Evolutionary conservation across 441 rosid genomes (phyloP).

Genomic region (Bruguiera hainesii): DNA sequence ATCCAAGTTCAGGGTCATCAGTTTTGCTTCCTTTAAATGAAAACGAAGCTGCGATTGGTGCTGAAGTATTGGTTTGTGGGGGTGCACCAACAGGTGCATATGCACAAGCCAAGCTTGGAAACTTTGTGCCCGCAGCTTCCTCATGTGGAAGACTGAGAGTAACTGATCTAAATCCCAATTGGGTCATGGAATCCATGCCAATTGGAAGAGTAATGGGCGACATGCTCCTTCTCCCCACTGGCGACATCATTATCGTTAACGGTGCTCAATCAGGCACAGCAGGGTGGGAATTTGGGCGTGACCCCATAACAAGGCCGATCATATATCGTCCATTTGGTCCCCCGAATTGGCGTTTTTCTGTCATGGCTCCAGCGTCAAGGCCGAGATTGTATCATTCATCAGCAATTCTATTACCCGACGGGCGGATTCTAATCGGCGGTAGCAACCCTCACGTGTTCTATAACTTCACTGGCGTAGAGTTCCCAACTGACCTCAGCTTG

Average conservation of each 20-base stretch:
- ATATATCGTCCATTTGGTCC: constrained; percentile 39
- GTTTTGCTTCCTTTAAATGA: constrained; percentile 70
- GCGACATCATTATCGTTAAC: constrained; percentile 59
- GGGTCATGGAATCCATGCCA: constrained; percentile 78
- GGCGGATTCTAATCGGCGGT: constrained; percentile 68
- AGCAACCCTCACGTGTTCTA: constrained; percentile 68
- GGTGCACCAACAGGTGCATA: constrained; percentile 57
- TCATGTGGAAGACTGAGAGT: constrained; percentile 63
- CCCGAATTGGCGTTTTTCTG: constrained; percentile 31
- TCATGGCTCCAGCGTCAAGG: constrained; percentile 43
- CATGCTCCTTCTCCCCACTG: constrained; percentile 67
- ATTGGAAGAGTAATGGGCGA: constrained; percentile 73
- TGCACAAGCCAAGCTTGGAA: constrained; percentile 19
- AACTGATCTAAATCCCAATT: constrained; percentile 35
- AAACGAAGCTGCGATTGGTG: constrained; percentile 22
- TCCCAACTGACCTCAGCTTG: constrained; percentile 73
- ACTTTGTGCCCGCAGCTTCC: constrained; percentile 39
- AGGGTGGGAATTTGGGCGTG: constrained; percentile 56
- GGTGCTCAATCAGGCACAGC: constrained; percentile 67
- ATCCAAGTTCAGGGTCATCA: constrained; percentile 85
- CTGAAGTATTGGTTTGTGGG: constrained; percentile 70
- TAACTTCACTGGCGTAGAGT: constrained; percentile 55
- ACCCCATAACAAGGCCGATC: constrained; percentile 48
- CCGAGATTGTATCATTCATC: constrained; percentile 86
- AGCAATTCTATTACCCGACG: constrained; percentile 54